Evolutionary conservation across 495 filamentous ascomycete species (phyloP), one percentile per base, ranked within the genome.

Genomic region (Tuber magnatum): DNA sequence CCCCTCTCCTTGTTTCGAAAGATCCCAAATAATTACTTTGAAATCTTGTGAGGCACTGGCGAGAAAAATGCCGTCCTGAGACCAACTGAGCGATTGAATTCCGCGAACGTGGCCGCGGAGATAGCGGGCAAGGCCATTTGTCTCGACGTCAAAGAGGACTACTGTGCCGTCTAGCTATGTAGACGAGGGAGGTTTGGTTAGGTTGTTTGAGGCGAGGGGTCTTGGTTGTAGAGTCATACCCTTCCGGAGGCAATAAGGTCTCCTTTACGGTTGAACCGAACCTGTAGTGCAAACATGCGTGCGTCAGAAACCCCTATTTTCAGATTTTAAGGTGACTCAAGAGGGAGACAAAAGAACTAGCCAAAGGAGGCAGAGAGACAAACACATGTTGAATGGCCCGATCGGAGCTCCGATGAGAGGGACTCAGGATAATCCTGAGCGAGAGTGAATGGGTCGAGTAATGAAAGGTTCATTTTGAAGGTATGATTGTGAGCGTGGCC

Each of bases 61-160:
- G n/a, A 99, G 88, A 84, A 97, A 98, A 65, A 93, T 88, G 38
- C 94, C 94, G 85, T 93, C 91, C 77, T 92, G 86, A 12, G 93
- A 97, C 95, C 95, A 99, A 84, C 94, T 96, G 35, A 98, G 83
- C 20, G 92, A 95, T 76, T 95, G 93, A 61, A 98, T 92, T 80
- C 95, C 93, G 75, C 91, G 87, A 28, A 92, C 94, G 85, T 99
- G 95, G 10, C 95, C 95, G 72, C 92, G 89, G 46, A 98, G 87
- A 83, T 97, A 97, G 73, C 93, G 90, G 61, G 95, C 95, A 28
- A 98, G 91, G 51, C 94, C 94, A 86, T 94, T 95, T 41, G 96
- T 98, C 82, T 97, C 96, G 65, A 97, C 87, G 82, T 99, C 95
- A 86, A 97, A 99, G 72, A 99, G 92, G 46, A 97, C 91, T 69